These are phyloP conservation scores for Globisporangium alternatum DNA, from an alignment of 352 stramenopile species.

Conservation along the genomic window DNA sequence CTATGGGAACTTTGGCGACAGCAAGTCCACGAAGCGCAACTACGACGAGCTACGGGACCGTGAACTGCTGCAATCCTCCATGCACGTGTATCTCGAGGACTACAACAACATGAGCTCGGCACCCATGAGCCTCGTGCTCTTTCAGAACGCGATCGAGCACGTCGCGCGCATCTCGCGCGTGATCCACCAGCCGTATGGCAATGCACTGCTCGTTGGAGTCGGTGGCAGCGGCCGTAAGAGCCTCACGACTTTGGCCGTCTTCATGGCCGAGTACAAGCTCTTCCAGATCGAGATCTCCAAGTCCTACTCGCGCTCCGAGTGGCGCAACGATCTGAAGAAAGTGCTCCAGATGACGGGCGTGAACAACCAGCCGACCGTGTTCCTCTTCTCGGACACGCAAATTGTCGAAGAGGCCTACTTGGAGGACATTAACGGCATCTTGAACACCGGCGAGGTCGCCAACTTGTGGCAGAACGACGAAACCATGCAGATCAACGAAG, in stretches of 20 bases:
- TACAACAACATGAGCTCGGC: conserved; percentile 95
- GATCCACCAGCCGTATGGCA: conserved; percentile 92
- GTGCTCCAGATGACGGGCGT: conserved; percentile 76
- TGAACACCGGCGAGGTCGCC: conserved; percentile 93
- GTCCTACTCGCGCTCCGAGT: conserved; percentile 90
- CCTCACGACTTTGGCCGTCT: conserved; percentile 91
- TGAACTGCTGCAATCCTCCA: conserved; percentile 67
- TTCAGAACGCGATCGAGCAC: conserved; percentile 95
- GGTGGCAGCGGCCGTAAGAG: conserved; percentile 91
- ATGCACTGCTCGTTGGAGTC: conserved; percentile 92
- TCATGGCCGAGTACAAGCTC: conserved; percentile 93
- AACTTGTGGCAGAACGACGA: conserved; percentile 92
- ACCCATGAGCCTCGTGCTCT: conserved; percentile 94
- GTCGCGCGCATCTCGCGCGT: conserved; percentile 91
- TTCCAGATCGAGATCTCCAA: conserved; percentile 97
- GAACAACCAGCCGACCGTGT: conserved; percentile 87
- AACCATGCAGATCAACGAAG: conserved; percentile 79
- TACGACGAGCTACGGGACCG: conserved; percentile 91
- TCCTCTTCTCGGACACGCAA: conserved; percentile 93
- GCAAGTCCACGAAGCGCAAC: conserved; percentile 57
- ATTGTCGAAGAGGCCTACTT: conserved; percentile 92
- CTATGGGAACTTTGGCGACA: conserved; percentile 89
- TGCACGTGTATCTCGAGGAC: conserved; percentile 93
- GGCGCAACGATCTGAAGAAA: conserved; percentile 92
- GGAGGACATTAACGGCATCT: conserved; percentile 92